A percentile compares a stretch with the other conserved stretches of the same genome.
phyloP scores from a whole-genome alignment of 208 protist species.

The Porcisia deanei region DNA sequence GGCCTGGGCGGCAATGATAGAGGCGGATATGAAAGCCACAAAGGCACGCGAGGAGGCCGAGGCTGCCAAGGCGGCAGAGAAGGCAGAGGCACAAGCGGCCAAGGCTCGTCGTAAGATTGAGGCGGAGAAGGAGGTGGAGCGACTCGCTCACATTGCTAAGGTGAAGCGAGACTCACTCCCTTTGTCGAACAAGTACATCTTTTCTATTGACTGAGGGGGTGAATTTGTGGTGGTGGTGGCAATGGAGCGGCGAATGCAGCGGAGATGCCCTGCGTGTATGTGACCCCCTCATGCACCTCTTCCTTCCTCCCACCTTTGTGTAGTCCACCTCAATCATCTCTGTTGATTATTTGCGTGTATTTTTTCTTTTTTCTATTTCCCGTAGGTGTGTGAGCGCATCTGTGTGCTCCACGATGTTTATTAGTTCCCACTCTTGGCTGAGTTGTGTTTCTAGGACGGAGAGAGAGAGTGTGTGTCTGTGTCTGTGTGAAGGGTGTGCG shows the following conservation, averaged over 20 bases:
- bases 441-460: not conserved
- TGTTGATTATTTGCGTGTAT: not conserved
- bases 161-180: constrained; percentile 60
- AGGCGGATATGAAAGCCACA: constrained; percentile 40
- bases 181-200: constrained; percentile 78
- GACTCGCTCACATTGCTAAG: constrained; percentile 34
- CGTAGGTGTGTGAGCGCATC: not conserved
- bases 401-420: constrained; percentile 1
- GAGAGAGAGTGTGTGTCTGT: too few relatives aligned
- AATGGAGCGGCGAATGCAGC: not conserved
- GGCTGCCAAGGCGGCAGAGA: constrained; percentile 39
- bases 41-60: constrained; percentile 39
- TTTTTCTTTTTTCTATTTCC: not conserved
- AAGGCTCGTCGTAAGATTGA: constrained; percentile 39
- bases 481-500: too few relatives aligned
- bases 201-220: constrained; percentile 66
- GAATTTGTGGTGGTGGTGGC: not conserved
- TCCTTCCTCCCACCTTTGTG: not conserved
- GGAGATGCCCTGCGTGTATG: not conserved
- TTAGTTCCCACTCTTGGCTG: not conserved
- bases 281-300: not conserved
- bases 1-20: constrained; percentile 57
- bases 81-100: constrained; percentile 39
- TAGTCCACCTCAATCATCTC: not conserved
- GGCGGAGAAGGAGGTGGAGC: constrained; percentile 52